phyloP scores from a whole-genome alignment of 2,329 filamentous ascomycete species.

The Ophiosphaerella herpotricha region DNA sequence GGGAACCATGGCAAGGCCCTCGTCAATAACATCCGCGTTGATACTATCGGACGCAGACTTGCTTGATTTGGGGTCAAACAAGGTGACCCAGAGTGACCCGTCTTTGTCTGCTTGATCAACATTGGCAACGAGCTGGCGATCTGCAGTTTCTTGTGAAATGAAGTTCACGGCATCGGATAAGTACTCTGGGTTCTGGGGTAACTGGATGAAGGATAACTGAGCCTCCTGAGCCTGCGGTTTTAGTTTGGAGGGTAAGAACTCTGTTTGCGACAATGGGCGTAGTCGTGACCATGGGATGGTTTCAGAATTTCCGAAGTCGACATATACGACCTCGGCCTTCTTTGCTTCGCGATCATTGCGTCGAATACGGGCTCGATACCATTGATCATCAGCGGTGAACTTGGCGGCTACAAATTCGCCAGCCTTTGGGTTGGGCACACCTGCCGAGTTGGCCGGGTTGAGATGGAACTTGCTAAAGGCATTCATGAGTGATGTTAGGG shows the following conservation, averaged over 20 bases:
- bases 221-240: conserved; percentile 88
- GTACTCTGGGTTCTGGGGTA: conserved; percentile 78
- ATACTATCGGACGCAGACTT: conserved; percentile 74
- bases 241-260: conserved; percentile 76
- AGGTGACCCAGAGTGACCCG: conserved; percentile 80
- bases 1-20: conserved; percentile 88
- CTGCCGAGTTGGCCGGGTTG: conserved; percentile 76
- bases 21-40: conserved; percentile 83
- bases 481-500: conserved; percentile 85
- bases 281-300: conserved; percentile 82
- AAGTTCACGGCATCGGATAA: conserved; percentile 77
- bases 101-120: conserved; percentile 87
- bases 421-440: conserved; percentile 77
- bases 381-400: conserved; percentile 86
- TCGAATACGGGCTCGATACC: conserved; percentile 91
- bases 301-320: conserved; percentile 97
- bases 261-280: conserved; percentile 75
- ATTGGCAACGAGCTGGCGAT: conserved; percentile 81
- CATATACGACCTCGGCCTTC: conserved; percentile 87
- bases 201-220: conserved; percentile 83
- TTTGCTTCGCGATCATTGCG: conserved; percentile 88
- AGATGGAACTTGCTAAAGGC: conserved; percentile 91
- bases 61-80: conserved; percentile 75
- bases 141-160: conserved; percentile 74
- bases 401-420: conserved; percentile 90